Conservation (phyloP, 176 grass and related monocot genomes). For the Stipa capillata region DNA sequence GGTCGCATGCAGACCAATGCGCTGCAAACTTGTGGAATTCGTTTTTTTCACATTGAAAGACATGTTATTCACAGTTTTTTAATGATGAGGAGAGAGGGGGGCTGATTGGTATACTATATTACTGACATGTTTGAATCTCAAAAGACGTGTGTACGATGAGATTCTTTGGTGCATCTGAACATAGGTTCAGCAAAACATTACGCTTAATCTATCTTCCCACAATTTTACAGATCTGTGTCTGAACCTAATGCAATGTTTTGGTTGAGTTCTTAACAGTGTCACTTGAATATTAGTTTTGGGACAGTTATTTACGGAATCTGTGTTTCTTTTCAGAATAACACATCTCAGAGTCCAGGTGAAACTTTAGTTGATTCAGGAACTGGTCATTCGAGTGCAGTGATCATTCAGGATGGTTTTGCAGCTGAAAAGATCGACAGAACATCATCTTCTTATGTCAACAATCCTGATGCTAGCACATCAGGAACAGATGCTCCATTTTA, state of each 20-base stretch:
- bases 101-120: too few relatives aligned
- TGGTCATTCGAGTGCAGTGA: constrained; percentile 32
- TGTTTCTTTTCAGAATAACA: constrained; percentile 36
- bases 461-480: constrained; percentile 43
- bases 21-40: too few relatives aligned
- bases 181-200: too few relatives aligned
- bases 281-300: constrained; percentile 8
- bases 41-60: too few relatives aligned
- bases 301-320: background rate
- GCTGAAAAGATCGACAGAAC: constrained; percentile 13
- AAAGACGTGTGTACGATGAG: too few relatives aligned
- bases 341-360: constrained; percentile 34
- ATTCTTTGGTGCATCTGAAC: too few relatives aligned
- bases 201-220: background rate
- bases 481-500: constrained; percentile 66
- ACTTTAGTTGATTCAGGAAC: constrained; percentile 36
- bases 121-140: too few relatives aligned
- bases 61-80: too few relatives aligned
- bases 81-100: too few relatives aligned
- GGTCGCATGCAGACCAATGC: too few relatives aligned
- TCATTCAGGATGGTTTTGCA: constrained; percentile 28
- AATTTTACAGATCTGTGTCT: background rate
- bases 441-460: constrained; percentile 35
- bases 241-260: background rate
- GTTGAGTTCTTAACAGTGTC: background rate